phyloP scores from a whole-genome alignment of 306 rosid species.

The Luffa aegyptiaca region DNA sequence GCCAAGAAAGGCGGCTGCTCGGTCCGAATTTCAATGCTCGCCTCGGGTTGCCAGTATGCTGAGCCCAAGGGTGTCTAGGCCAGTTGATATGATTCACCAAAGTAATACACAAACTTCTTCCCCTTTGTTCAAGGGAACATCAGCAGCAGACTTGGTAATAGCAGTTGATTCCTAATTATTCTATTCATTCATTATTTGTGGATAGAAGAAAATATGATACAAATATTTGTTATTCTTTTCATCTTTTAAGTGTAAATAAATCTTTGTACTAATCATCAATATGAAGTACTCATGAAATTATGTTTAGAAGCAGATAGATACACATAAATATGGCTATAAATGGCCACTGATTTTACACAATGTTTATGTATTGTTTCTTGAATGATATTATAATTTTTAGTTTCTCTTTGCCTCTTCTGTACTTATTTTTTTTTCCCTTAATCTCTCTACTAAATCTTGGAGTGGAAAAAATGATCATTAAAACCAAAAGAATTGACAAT shows the following conservation, averaged over 20 bases:
- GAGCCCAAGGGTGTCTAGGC: background rate
- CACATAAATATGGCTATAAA: background rate
- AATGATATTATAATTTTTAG: background rate
- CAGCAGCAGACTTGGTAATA: background rate
- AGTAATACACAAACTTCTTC: background rate
- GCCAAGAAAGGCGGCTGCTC: constrained; percentile 48
- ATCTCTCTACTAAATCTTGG: background rate
- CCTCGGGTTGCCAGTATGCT: constrained; percentile 19
- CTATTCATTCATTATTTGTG: constrained; percentile 9
- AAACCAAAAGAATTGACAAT: background rate
- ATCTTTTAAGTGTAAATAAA: background rate
- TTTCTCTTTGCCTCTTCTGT: background rate
- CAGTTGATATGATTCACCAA: background rate
- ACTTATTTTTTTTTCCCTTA: background rate
- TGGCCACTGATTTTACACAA: background rate
- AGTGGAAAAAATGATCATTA: too few relatives aligned
- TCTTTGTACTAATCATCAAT: background rate
- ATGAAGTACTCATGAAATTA: background rate
- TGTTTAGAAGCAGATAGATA: background rate
- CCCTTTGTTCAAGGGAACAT: constrained; percentile 10
- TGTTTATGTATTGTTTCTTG: background rate
- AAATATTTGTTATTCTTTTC: constrained; percentile 4
- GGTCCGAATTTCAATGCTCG: constrained; percentile 28
- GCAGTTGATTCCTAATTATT: background rate
- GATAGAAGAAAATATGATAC: constrained; percentile 5